Percentiles rank a stretch among this genome's conserved stretches.
These are phyloP conservation scores for Termitomyces sp. DNA, from an alignment of 768 basidiomycete species.

Conservation along the genomic window DNA sequence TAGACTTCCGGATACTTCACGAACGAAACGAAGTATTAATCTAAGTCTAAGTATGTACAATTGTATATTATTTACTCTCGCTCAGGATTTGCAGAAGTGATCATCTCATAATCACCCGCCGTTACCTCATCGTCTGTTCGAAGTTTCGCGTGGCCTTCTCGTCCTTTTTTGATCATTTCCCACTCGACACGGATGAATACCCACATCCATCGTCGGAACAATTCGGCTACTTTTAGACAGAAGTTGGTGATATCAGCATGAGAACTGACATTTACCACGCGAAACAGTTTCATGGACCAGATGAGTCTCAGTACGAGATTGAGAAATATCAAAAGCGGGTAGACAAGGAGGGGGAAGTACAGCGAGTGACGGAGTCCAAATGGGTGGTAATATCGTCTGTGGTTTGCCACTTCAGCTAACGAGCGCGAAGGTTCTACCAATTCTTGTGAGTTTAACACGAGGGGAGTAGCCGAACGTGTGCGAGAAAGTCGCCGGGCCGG, in stretches of 20 bases:
- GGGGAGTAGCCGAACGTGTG: slow-evolving; percentile 33
- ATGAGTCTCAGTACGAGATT: slow-evolving; percentile 89
- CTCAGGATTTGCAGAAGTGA: slow-evolving; percentile 24
- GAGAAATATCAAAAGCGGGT: slow-evolving; percentile 76
- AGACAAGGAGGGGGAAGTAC: slow-evolving; percentile 75
- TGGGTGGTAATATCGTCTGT: slow-evolving; percentile 36
- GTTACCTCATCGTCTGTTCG: slow-evolving; percentile 28
- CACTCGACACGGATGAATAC: slow-evolving; percentile 96
- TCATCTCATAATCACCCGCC: slow-evolving; percentile 33
- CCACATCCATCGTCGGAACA: slow-evolving; percentile 95
- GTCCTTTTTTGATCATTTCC: slow-evolving; percentile 71
- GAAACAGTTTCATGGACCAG: slow-evolving; percentile 89
- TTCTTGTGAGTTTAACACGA: slow-evolving; percentile 14
- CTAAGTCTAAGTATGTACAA: slow-evolving; percentile 3
- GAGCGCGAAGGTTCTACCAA: slow-evolving; percentile 1
- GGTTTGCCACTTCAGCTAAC: slow-evolving; percentile 5
- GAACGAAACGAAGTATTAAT: too few species aligned
- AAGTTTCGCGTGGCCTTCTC: slow-evolving; percentile 21
- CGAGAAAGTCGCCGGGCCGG: slow-evolving; percentile 41
- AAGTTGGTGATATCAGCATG: slow-evolving; percentile 84
- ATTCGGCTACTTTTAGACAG: slow-evolving; percentile 85
- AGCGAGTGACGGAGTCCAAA: slow-evolving; percentile 72
- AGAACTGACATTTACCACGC: slow-evolving; percentile 71
- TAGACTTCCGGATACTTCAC: background rate
- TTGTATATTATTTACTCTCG: slow-evolving; percentile 4